phyloP scores from a whole-genome alignment of 768 basidiomycete genomes.

The Agaricus subrufescens region DNA sequence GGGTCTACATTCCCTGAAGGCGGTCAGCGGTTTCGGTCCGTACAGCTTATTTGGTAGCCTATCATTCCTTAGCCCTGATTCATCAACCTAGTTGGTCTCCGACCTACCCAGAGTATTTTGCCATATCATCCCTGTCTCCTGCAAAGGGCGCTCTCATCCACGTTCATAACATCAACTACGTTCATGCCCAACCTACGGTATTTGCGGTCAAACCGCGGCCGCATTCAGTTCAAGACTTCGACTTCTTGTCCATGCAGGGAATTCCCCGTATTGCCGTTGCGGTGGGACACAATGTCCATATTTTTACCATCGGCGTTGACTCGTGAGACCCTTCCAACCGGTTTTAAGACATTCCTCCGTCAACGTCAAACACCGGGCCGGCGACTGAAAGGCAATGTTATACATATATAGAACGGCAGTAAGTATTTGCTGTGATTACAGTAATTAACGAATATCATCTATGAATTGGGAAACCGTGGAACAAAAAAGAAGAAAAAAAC shows the following conservation, averaged over 20 bases:
- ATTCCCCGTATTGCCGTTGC: constrained; percentile 68
- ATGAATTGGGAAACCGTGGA: neutral
- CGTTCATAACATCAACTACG: constrained; percentile 62
- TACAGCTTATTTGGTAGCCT: constrained; percentile 3
- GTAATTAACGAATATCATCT: constrained; percentile 9
- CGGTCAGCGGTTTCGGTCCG: constrained; percentile 63
- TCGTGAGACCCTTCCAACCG: constrained; percentile 20
- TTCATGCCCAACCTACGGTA: constrained; percentile 57
- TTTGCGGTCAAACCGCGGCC: constrained; percentile 59
- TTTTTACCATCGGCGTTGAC: constrained; percentile 66
- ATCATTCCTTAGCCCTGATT: constrained; percentile 6
- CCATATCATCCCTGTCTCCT: constrained; percentile 59
- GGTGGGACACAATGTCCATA: constrained; percentile 50
- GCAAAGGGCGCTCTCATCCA: constrained; percentile 62
- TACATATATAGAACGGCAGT: neutral
- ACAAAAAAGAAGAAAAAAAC: neutral
- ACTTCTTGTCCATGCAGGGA: constrained; percentile 59
- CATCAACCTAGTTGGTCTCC: constrained; percentile 60
- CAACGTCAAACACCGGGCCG: neutral
- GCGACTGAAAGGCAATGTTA: neutral
- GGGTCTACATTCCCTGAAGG: constrained; percentile 66
- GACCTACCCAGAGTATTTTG: constrained; percentile 73
- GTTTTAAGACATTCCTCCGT: constrained; percentile 4
- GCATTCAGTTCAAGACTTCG: constrained; percentile 67
- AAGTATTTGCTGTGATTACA: neutral